Conservation (phyloP, 2,329 filamentous ascomycete species). For the Fusarium begoniae region DNA sequence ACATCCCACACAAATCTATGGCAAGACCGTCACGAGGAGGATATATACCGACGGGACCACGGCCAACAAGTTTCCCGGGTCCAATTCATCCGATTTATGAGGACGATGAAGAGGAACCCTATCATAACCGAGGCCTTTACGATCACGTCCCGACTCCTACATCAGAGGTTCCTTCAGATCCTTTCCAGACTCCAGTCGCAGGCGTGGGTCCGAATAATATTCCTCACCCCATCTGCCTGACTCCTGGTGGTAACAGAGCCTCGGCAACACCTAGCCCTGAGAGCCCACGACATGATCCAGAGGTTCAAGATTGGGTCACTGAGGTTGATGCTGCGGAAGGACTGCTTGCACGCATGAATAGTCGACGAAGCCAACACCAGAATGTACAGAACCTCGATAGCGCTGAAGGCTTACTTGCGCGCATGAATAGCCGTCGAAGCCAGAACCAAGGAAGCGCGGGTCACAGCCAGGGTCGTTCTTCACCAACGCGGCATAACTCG, state of each 20-base stretch:
- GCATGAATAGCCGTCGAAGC: slow-evolving; percentile 48
- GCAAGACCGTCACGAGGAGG: slow-evolving; percentile 44
- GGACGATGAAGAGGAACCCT: slow-evolving; percentile 62
- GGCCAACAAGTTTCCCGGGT: slow-evolving; percentile 48
- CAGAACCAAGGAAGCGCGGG: slow-evolving; percentile 23
- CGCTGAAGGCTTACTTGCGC: slow-evolving; percentile 60
- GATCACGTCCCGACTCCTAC: slow-evolving; percentile 46
- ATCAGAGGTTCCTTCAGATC: slow-evolving; percentile 55
- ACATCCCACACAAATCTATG: slow-evolving; percentile 49
- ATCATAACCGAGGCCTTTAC: slow-evolving; percentile 41
- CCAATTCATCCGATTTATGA: slow-evolving; percentile 68
- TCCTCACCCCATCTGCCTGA: slow-evolving; percentile 35
- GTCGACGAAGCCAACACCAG: slow-evolving; percentile 32
- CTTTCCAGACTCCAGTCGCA: slow-evolving; percentile 58
- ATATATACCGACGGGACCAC: slow-evolving; percentile 46
- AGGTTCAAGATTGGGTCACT: slow-evolving; percentile 67
- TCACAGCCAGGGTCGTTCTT: slow-evolving; percentile 45
- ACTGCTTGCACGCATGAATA: slow-evolving; percentile 57
- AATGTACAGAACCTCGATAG: slow-evolving; percentile 52
- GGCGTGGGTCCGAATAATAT: slow-evolving; percentile 19
- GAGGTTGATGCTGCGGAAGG: slow-evolving; percentile 65
- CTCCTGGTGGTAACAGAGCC: slow-evolving; percentile 44
- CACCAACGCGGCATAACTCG: slow-evolving; percentile 52
- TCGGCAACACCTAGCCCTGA: slow-evolving; percentile 55
- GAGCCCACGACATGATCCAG: slow-evolving; percentile 54